Percentiles rank a stretch among this genome's conserved stretches.
Evolutionary conservation across 2,329 filamentous ascomycete genomes (phyloP).

Genomic region (Colletotrichum destructivum): DNA sequence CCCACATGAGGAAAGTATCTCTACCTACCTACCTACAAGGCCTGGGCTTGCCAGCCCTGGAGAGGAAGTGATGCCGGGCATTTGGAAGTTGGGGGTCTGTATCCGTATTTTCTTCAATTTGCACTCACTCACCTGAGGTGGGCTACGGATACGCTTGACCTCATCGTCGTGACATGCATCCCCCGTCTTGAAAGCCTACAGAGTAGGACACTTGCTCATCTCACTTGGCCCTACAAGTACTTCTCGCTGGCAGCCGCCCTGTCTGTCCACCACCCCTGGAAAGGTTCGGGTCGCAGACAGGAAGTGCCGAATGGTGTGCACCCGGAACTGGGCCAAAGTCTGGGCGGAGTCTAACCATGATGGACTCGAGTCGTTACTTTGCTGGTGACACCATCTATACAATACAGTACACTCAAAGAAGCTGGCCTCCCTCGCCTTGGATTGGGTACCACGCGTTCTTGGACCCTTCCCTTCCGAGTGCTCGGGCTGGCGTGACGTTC

Average conservation of each 20-base stretch:
- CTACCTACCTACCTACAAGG: background rate
- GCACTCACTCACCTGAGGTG: background rate
- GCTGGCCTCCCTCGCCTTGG: constrained; percentile 5
- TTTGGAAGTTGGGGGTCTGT: constrained; percentile 7
- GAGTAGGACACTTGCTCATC: background rate
- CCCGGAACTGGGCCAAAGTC: background rate
- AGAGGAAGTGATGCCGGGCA: constrained; percentile 27
- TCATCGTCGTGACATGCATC: constrained; percentile 1
- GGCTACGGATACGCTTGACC: background rate
- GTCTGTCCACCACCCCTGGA: no score
- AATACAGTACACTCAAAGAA: no score
- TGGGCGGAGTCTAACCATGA: background rate
- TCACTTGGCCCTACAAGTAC: background rate
- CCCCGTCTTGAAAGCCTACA: background rate
- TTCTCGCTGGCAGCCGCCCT: background rate
- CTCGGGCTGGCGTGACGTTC: constrained; percentile 29
- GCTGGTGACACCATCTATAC: background rate
- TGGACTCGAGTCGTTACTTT: background rate
- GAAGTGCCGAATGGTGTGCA: background rate
- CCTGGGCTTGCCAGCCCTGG: background rate
- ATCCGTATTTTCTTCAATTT: constrained; percentile 1
- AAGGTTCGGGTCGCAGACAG: background rate
- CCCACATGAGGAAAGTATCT: background rate
- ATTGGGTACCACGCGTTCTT: constrained; percentile 28
- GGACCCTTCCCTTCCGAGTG: constrained; percentile 34